Conservation (phyloP, 805 yeast genomes). For the Starmerella vaccinii region DNA sequence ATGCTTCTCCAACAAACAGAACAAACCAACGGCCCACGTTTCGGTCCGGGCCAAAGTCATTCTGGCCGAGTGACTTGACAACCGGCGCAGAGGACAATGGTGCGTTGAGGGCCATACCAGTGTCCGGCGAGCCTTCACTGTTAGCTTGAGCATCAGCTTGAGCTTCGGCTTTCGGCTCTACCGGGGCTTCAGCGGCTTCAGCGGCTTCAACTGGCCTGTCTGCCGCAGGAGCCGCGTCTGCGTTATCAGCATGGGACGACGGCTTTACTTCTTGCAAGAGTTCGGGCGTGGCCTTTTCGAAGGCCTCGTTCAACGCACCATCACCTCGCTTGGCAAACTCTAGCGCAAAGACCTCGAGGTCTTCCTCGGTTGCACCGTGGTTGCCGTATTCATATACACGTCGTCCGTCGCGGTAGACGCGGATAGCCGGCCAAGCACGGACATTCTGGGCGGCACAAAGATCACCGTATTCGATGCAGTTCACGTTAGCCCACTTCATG, state of each 20-base stretch:
- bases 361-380: conserved; percentile 13
- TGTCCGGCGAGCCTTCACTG: neutral
- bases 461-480: conserved; percentile 81
- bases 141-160: neutral
- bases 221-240: neutral
- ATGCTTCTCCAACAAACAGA: conserved; percentile 10
- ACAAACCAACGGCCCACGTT: conserved; percentile 20
- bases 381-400: conserved; percentile 23
- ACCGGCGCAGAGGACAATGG: neutral
- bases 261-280: neutral
- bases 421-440: conserved; percentile 55
- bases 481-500: conserved; percentile 57
- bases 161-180: neutral
- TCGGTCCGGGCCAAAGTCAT: conserved; percentile 10
- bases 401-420: conserved; percentile 43
- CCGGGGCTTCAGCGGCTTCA: neutral
- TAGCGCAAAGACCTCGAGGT: conserved; percentile 17
- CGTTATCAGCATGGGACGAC: neutral
- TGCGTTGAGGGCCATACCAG: neutral
- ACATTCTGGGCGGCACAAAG: conserved; percentile 62
- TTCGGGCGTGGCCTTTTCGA: conserved; percentile 13
- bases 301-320: conserved; percentile 12
- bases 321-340: conserved; percentile 13
- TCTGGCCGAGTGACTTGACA: neutral
- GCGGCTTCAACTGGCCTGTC: neutral